A percentile compares a stretch with the other conserved stretches of the same genome.
These are phyloP conservation scores for Trypanosoma lewisi DNA, from an alignment of 208 protist species.

Conservation along the genomic window DNA sequence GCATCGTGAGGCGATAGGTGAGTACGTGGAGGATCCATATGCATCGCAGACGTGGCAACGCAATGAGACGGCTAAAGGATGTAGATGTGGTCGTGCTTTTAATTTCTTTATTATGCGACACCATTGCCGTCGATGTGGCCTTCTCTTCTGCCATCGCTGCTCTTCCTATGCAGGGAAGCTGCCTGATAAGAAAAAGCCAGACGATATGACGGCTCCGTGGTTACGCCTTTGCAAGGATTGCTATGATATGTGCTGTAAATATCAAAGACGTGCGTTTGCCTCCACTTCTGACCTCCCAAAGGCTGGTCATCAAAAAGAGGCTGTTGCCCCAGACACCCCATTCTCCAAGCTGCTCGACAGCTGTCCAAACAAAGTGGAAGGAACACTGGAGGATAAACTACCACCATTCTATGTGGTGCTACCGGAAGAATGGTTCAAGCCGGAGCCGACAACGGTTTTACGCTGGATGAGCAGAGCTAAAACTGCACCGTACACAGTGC, in stretches of 20 bases:
- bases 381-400: conserved; percentile 15
- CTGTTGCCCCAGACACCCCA: conserved; percentile 1
- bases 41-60: conserved; percentile 42
- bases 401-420: conserved; percentile 27
- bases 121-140: conserved; percentile 72
- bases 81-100: conserved; percentile 45
- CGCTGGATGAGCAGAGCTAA: conserved; percentile 7
- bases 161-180: conserved; percentile 43
- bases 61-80: conserved; percentile 29
- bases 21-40: conserved; percentile 38
- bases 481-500: conserved; percentile 7
- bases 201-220: conserved; percentile 23
- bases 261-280: conserved; percentile 19
- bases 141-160: conserved; percentile 69
- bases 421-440: conserved; percentile 21
- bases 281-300: background rate
- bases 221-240: conserved; percentile 55
- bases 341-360: background rate
- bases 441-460: background rate
- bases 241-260: conserved; percentile 39
- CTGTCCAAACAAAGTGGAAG: conserved; percentile 3
- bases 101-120: conserved; percentile 36
- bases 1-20: conserved; percentile 37
- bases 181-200: conserved; percentile 18
- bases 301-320: conserved; percentile 3